Evolutionary conservation across 129 eudicot species (phyloP).

Genomic region (Smallanthus sonchifolius): DNA sequence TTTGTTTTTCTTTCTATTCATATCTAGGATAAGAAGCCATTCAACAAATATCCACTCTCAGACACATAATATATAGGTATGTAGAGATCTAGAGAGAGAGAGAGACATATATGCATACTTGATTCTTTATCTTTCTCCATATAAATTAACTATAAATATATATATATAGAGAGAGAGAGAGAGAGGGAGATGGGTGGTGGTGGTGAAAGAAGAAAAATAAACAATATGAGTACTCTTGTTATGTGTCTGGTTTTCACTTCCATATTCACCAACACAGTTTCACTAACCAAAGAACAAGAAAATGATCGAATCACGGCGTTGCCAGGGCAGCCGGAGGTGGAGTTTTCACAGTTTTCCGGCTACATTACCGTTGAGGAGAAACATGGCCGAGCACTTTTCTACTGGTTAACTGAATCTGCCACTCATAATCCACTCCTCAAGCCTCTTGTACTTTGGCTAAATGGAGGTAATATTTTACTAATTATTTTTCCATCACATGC

Average conservation of each 20-base stretch:
- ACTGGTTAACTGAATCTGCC: slow-evolving; percentile 81
- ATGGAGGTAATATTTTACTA: slow-evolving; percentile 68
- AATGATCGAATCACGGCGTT: slow-evolving; percentile 53
- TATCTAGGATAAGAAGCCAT: not conserved
- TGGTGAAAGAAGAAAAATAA: slow-evolving; percentile 17
- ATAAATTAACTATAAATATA: slow-evolving; percentile 14
- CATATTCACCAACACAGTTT: slow-evolving; percentile 18
- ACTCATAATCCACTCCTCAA: slow-evolving; percentile 34
- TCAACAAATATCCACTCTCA: not conserved
- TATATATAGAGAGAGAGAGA: too few species aligned
- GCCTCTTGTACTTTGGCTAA: slow-evolving; percentile 97
- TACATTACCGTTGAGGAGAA: slow-evolving; percentile 67
- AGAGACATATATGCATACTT: not conserved
- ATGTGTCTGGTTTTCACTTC: slow-evolving; percentile 14
- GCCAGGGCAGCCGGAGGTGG: slow-evolving; percentile 81
- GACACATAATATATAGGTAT: not conserved
- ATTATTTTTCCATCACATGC: not conserved
- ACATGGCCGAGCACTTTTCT: slow-evolving; percentile 76
- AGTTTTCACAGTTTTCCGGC: slow-evolving; percentile 75
- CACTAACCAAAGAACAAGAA: slow-evolving; percentile 42
- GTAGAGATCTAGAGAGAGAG: not conserved
- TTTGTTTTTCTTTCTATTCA: not conserved
- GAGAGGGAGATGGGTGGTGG: not conserved
- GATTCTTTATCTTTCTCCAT: slow-evolving; percentile 1
- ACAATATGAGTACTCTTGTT: slow-evolving; percentile 13